Base-by-base conservation (phyloP, 768 basidiomycete species). In the Auricularia sp. region DNA sequence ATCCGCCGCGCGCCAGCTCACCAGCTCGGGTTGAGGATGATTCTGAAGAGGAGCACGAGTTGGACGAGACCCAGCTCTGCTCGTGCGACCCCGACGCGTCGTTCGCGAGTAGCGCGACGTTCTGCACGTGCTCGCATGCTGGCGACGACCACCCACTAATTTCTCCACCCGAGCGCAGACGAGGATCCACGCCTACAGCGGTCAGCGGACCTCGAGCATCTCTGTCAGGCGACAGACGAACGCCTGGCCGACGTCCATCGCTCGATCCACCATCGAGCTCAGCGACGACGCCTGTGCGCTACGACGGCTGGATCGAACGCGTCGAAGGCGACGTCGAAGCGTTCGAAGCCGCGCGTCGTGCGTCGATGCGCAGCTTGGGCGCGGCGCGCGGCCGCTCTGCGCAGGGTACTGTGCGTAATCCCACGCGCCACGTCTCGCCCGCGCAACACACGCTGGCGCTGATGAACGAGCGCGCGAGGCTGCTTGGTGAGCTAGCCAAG, bases 391-490 rank as follows among this genome's bases (percentile, higher is more conserved):
- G 29, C 29, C 29, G 29, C 29, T 29, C 29, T 29, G 29, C 29
- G 29, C 29, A 2, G 29, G 29, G 29, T 29, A 29, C 29, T 29
- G 39, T 16, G 34, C 63, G 12, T 21, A 63, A 72, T 44, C 44
- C 72, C 16, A 78, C 76, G 6, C 68, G 73, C 39, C 75, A 77
- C 64, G 73, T 68, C 36, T 78, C 77, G 1, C 76, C 79, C 5
- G 74, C 75, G 44, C 72, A 80, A 18, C 77, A 79, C 43, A 85
- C 83, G 1, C 72, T 81, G 18, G 75, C 80, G 12, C 76, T 88
- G 6, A 66, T 87, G 18, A 80, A 82, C 16, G 84, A 87, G 67
- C 82, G 86, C 39, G 84, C 85, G 0, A 74, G 78, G 44, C 70
- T 88, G 29, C 71, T 86, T 54, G 79, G 78, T 3, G 83, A 85